Evolutionary conservation across 2,329 filamentous ascomycete species (phyloP).

Genomic region (Aquanectria penicillioides): DNA sequence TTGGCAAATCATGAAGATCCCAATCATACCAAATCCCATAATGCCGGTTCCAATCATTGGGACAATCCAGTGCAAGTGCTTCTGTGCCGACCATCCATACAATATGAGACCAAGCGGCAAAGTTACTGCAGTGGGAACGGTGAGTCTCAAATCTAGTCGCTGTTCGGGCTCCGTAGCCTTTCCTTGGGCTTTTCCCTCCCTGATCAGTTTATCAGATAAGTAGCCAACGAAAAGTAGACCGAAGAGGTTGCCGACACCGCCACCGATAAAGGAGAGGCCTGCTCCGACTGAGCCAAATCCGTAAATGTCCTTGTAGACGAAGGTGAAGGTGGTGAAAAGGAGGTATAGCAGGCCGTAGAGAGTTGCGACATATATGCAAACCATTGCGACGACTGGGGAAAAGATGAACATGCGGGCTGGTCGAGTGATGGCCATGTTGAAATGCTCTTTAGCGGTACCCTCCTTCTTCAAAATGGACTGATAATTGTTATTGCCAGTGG

Average conservation of each 20-base stretch:
- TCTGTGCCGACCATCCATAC: slow-evolving; percentile 36
- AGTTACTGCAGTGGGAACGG: slow-evolving; percentile 26
- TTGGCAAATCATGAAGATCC: slow-evolving; percentile 58
- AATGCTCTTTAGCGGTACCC: slow-evolving; percentile 39
- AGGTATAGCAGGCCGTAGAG: slow-evolving; percentile 69
- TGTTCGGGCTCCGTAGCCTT: slow-evolving; percentile 26
- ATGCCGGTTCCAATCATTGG: slow-evolving; percentile 49
- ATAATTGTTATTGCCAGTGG: slow-evolving; percentile 44
- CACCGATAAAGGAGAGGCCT: slow-evolving; percentile 33
- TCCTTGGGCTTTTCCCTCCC: slow-evolving; percentile 9
- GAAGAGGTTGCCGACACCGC: slow-evolving; percentile 32
- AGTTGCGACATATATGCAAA: slow-evolving; percentile 71
- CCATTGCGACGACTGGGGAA: slow-evolving; percentile 71
- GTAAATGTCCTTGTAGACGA: slow-evolving; percentile 66
- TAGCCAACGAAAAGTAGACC: slow-evolving; percentile 30
- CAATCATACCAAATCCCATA: slow-evolving; percentile 53
- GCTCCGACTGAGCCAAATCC: slow-evolving; percentile 59
- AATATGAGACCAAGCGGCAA: slow-evolving; percentile 32
- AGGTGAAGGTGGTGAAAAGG: slow-evolving; percentile 57
- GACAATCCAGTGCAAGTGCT: slow-evolving; percentile 32
- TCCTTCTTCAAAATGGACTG: slow-evolving; percentile 6
- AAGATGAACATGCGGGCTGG: slow-evolving; percentile 69
- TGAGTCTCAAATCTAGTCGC: slow-evolving; percentile 27
- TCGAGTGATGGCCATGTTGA: slow-evolving; percentile 65
- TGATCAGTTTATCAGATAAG: slow-evolving; percentile 30